Evolutionary conservation across 805 yeast genomes (phyloP), one percentile per base, ranked within the genome.

Genomic region (Candida parachauliodes): DNA sequence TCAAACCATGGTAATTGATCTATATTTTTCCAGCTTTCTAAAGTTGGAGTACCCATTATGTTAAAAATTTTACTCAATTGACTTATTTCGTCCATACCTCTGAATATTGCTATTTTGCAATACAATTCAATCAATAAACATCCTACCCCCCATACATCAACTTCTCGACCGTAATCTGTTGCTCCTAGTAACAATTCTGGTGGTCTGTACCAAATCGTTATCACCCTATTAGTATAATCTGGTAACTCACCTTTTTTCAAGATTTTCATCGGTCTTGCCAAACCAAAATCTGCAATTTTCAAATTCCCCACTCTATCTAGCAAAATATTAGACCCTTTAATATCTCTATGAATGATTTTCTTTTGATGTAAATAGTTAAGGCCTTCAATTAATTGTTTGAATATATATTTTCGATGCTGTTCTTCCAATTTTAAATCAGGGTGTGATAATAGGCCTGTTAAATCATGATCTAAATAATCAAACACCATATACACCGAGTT

Each of bases 91-190:
- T 93, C 95, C 16, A 73, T 70, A 1, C 96, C 98, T 57, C 83
- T 94, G 57, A 93, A 93, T 1, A 83, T 66, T 0, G 98, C 95
- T 22, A 64, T 62, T 46, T 80, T 76, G 1, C 81, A 75, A 52
- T 86, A 88, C 26, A 93, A 59, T 57, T 93, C 98, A 19, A 88
- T 74, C 42, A 93, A 65, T 18, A 93, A 67, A 63, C 98, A 93
- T 2, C 98, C 98, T 43, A 88, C 81, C 0, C 98, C 96, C 98
- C 98, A 93, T 48, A 88, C 80, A 55, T 93, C 98, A 8, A 93
- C 93, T 50, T 86, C 96, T 28, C 88, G 65, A 0, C 89, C 93
- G 60, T 93, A 93, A 41, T 80, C 81, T 0, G 98, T 89, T 0
- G 95, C 80, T 1, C 98, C 98, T 41, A 93, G 60, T 26, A 93